A percentile compares a stretch with the other conserved stretches of the same genome.
phyloP scores from a whole-genome alignment of 2,329 filamentous ascomycete species.

The Xylariaceae sp. region DNA sequence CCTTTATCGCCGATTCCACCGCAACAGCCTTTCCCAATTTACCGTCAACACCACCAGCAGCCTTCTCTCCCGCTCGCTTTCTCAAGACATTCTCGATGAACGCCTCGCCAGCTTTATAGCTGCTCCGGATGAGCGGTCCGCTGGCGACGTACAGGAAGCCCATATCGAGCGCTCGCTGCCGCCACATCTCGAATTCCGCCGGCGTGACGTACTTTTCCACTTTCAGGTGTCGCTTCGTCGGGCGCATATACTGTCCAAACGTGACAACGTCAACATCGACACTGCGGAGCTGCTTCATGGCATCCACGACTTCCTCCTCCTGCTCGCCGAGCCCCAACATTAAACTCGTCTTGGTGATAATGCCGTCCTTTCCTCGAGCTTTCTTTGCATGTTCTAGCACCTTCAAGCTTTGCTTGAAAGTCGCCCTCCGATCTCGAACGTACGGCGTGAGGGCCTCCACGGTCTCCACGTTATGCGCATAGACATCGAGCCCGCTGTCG shows the following conservation, averaged over 20 bases:
- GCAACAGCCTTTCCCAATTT: conserved; percentile 29
- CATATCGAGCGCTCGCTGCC: conserved; percentile 85
- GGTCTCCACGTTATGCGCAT: conserved; percentile 96
- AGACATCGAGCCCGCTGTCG: conserved; percentile 88
- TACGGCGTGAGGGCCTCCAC: conserved; percentile 87
- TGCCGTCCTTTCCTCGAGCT: conserved; percentile 63
- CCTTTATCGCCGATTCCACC: conserved; percentile 28
- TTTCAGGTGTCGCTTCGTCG: conserved; percentile 96
- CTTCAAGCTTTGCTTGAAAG: conserved; percentile 79
- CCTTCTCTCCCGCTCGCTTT: conserved; percentile 65
- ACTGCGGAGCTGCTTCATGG: conserved; percentile 77
- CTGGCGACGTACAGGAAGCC: conserved; percentile 97
- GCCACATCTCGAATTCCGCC: conserved; percentile 89
- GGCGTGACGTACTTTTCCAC: conserved; percentile 95
- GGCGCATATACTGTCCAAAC: conserved; percentile 99
- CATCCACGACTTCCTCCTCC: conserved; percentile 80
- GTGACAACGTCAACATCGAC: conserved; percentile 91
- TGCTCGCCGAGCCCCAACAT: conserved; percentile 96
- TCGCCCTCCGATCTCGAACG: conserved; percentile 87
- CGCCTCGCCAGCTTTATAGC: conserved; percentile 96
- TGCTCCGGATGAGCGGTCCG: conserved; percentile 88
- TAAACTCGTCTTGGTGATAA: conserved; percentile 98
- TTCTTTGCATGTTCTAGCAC: conserved; percentile 84
- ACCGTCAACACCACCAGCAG: conserved; percentile 6
- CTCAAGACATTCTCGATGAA: conserved; percentile 98